phyloP scores from a whole-genome alignment of 257 asterid species.

The Forsythia suspensa region DNA sequence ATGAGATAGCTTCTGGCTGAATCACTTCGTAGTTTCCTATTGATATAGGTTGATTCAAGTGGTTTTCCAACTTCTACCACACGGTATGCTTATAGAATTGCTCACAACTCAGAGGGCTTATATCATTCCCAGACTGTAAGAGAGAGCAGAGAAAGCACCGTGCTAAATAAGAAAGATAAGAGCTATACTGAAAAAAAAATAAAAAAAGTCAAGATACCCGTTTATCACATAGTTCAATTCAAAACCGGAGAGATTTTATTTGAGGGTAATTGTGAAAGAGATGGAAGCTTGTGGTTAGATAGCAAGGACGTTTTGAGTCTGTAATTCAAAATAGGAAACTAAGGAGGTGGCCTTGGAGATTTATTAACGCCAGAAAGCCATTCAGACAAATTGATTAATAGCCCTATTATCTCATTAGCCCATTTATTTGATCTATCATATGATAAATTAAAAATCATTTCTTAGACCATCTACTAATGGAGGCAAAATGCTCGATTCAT shows the following conservation, averaged over 20 bases:
- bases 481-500: neutral
- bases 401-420: neutral
- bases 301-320: neutral
- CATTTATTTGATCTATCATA: neutral
- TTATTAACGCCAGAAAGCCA: neutral
- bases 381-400: neutral
- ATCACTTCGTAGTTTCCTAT: constrained; percentile 35
- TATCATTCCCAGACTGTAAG: neutral
- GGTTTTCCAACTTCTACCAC: constrained; percentile 27
- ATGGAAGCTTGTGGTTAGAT: neutral
- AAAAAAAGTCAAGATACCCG: neutral
- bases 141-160: constrained; percentile 3
- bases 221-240: constrained; percentile 1
- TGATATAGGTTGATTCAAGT: constrained; percentile 45
- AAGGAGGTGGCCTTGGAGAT: neutral
- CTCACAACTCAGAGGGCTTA: neutral
- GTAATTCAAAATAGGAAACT: neutral
- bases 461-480: neutral
- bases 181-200: neutral
- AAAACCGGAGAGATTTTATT: constrained; percentile 1
- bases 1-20: constrained; percentile 34
- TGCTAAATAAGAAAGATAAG: neutral
- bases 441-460: neutral
- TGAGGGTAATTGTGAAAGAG: neutral
- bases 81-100: constrained; percentile 22